Base-by-base conservation (phyloP, 1,284 basidiomycete species). In the Pseudozyma pruni region DNA sequence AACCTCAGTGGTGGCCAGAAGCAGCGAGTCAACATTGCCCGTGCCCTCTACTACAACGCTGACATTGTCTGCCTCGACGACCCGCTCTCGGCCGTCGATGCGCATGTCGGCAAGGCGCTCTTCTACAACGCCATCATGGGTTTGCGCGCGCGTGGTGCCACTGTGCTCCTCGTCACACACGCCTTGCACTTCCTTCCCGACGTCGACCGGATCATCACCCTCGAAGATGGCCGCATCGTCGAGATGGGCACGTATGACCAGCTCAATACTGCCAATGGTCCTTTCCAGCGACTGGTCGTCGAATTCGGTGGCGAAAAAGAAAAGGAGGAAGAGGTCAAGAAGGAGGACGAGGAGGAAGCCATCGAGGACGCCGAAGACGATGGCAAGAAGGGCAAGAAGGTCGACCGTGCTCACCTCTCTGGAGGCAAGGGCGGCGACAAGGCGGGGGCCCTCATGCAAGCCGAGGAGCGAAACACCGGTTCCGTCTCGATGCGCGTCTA, bases 31-130 rank as follows among this genome's bases (percentile, higher is more conserved):
- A 90, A 90, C 77, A 89, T 91, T 43, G 90, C 90, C 4, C 84
- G 90, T 45, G 89, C 90, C 0, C 83, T 91, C 1, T 92, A 92
- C 80, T 88, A 85, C 76, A 84, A 90, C 60, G 88, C 90, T 5
- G 89, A 91, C 56, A 84, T 91, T 31, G 56, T 76, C 17, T 85
- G 90, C 17, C 85, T 91, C 56, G 90, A 91, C 76, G 90, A 91
- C 78, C 89, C 90, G 2, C 85, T 91, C 5, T 90, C 89, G 45
- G 90, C 90, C 14, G 67, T 67, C 40, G 81, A 83, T 49, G 80
- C 83, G 7, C 79, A 81, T 48, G 82, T 83, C 34, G 81, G 75
- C 45, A 81, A 82, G 59, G 74, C 76, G 19, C 69, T 83, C 35
- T 81, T 83, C 64, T 67, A 76, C 55, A 80, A 79, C 32, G 75